Percentiles rank a stretch among this genome's conserved stretches.
Evolutionary conservation across 2,329 filamentous ascomycete genomes (phyloP).

Genomic region (Penicillium sp.): DNA sequence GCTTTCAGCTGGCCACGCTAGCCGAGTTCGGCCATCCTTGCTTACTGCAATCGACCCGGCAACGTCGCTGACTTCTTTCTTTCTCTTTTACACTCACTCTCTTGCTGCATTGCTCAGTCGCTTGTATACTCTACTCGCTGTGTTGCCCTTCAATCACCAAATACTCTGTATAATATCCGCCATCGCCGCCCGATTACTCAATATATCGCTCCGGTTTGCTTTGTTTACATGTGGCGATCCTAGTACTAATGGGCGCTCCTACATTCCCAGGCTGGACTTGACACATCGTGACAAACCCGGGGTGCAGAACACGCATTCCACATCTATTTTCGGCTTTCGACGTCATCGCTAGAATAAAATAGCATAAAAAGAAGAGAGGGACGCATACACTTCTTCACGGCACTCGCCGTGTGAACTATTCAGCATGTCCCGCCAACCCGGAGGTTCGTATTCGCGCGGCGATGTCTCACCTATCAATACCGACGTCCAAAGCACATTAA

Average conservation of each 20-base stretch:
- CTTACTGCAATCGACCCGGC: constrained; percentile 8
- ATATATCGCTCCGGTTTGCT: not conserved
- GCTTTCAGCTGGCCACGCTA: constrained; percentile 2
- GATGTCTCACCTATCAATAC: constrained; percentile 12
- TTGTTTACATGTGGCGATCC: not conserved
- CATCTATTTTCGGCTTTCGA: constrained; percentile 1
- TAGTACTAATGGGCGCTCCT: not conserved
- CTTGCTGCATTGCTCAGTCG: not conserved
- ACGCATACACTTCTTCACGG: not conserved
- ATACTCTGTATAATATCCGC: not conserved
- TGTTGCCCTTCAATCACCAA: not conserved
- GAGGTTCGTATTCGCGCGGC: not conserved
- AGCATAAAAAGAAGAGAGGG: not conserved
- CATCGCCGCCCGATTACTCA: not conserved
- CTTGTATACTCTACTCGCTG: not conserved
- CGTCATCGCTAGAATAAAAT: not conserved
- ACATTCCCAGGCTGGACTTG: constrained; percentile 1
- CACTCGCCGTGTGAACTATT: not conserved
- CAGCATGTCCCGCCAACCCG: constrained; percentile 10
- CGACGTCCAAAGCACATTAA: constrained; percentile 5
- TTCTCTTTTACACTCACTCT: not conserved
- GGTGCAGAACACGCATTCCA: constrained; percentile 8
- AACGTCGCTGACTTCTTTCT: not conserved
- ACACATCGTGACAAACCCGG: constrained; percentile 2
- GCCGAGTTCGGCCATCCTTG: not conserved